Evolutionary conservation across 306 rosid species (phyloP), one percentile per base, ranked within the genome.

Genomic region (Neltuma alba): DNA sequence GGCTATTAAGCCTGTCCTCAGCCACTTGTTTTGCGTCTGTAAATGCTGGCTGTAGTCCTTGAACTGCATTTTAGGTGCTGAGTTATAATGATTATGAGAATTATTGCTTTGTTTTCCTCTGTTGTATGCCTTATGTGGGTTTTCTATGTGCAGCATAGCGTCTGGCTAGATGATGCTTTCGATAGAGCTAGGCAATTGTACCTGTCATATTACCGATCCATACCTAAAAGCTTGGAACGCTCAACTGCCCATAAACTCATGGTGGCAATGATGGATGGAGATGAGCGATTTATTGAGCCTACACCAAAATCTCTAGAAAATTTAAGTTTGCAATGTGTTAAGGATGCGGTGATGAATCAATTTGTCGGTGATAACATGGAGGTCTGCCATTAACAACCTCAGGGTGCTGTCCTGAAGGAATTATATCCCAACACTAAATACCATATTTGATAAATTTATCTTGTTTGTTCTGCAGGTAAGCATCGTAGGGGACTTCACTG

Each of bases 191-290:
- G 91, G 81, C 99, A 95, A 76, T 80, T 95, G 82, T 95, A 95
- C 84, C 79, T 95, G 81, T 93, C 99, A 44, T 93, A 93, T 88
- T 93, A 95, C 75, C 92, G 97, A 71, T 95, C 99, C 80, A 95
- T 95, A 83, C 98, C 99, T 31, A 95, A 95, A 90, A 95, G 99
- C 88, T 85, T 95, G 91, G 99, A 93, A 85, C 98, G 99, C 30
- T 93, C 99, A 62, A 95, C 99, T 88, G 99, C 99, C 78, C 98
- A 95, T 87, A 95, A 93, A 84, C 99, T 95, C 86, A 93, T 95
- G 99, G 83, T 90, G 70, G 99, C 98, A 79, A 95, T 95, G 99
- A 76, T 93, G 88, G 91, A 90, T 76, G 96, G 96, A 65, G 99
- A 95, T 58, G 99, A 95, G 83, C 87, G 99, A 52, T 95, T 95